Evolutionary conservation across 2,329 filamentous ascomycete genomes (phyloP), one percentile per base, ranked within the genome.

Genomic region (Penicillium crustosum): DNA sequence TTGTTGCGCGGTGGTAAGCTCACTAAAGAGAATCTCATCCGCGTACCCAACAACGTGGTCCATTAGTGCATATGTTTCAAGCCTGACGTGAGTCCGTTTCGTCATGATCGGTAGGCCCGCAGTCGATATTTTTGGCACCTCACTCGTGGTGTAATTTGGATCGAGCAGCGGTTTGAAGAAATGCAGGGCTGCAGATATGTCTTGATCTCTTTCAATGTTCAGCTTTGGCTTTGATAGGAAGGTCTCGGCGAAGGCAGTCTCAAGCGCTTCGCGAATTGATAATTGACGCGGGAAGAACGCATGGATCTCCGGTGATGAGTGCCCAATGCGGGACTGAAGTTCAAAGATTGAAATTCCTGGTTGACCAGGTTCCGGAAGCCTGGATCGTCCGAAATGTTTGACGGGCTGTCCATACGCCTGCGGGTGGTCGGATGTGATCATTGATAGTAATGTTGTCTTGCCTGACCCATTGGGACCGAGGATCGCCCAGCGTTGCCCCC

Each of bases 391-490:
- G 71, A 99, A 97, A 15, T 97, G 81, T 65, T 85, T 88, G 60
- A 99, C 88, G 0, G 93, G 93, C 25, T 93, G 84, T 0, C 90
- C 91, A 73, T 97, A 99, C 0, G 93, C 87, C 74, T 97, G 93
- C 0, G 94, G 94, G 68, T 99, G 94, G 69, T 99, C 94, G 1
- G 93, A 97, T 59, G 91, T 95, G 58, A 99, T 89, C 6, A 99
- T 82, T 6, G 92, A 94, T 29, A 97, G 84, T 39, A 99, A 83
- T 0, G 94, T 99, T 0, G 94, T 99, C 79, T 99, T 99, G 19
- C 94, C 94, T 0, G 91, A 96, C 13, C 84, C 94, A 67, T 99
- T 97, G 33, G 93, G 89, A 0, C 94, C 94, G 69, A 99, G 94
- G 19, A 97, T 84, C 3, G 90, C 93, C 89, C 92, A 96, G 61